Percentiles rank a stretch among this genome's conserved stretches.
Evolutionary conservation across 108 stramenopile genomes (phyloP).

Genomic region (Poteriospumella lacustris): DNA sequence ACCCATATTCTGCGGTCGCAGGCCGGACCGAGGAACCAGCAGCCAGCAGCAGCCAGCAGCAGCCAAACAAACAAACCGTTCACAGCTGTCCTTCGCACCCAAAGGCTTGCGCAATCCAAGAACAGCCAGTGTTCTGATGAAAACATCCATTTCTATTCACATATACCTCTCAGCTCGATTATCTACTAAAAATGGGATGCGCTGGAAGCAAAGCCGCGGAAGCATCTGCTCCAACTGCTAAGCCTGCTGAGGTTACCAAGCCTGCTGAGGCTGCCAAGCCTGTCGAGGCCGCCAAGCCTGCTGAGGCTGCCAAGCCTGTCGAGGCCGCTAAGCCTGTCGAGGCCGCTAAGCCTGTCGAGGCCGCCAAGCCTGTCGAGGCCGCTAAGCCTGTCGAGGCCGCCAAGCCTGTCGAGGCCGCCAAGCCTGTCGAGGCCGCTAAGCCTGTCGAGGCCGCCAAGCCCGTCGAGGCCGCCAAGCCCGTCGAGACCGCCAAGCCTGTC

Average conservation of each 20-base stretch:
- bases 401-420: not conserved
- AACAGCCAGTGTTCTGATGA: too few relatives aligned
- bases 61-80: too few relatives aligned
- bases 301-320: not conserved
- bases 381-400: not conserved
- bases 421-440: not conserved
- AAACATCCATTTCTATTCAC: too few relatives aligned
- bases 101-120: too few relatives aligned
- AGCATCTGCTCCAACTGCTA: not conserved
- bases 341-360: not conserved
- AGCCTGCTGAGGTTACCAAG: not conserved
- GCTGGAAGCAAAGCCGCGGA: not conserved
- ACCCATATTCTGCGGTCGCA: too few relatives aligned
- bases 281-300: not conserved
- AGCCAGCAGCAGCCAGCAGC: too few relatives aligned
- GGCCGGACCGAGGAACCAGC: too few relatives aligned
- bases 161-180: too few relatives aligned
- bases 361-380: not conserved
- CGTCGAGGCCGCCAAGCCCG: not conserved
- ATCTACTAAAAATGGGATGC: constrained; percentile 1
- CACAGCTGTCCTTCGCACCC: too few relatives aligned
- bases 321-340: not conserved
- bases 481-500: not conserved
- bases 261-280: constrained; percentile 1
- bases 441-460: not conserved